Conservation (phyloP, 805 yeast genomes). For the Candida maesae region DNA sequence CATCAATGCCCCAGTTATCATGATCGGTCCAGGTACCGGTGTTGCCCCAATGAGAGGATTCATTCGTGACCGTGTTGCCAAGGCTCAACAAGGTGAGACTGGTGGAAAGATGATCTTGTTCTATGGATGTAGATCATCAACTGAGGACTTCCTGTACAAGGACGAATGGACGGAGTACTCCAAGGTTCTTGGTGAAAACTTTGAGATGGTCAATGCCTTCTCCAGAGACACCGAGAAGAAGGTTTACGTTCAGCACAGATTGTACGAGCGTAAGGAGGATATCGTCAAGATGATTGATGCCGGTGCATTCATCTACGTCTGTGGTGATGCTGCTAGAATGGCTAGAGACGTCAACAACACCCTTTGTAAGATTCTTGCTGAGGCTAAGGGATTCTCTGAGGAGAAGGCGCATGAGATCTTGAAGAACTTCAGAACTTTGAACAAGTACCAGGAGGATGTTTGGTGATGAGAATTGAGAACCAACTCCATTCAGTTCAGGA, state of each 20-base stretch:
- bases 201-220: slow-evolving; percentile 79
- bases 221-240: slow-evolving; percentile 66
- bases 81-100: slow-evolving; percentile 41
- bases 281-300: slow-evolving; percentile 45
- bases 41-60: slow-evolving; percentile 98
- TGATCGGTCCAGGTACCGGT: slow-evolving; percentile 99
- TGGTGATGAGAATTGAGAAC: slow-evolving; percentile 74
- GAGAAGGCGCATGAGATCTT: slow-evolving; percentile 74
- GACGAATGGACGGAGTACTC: slow-evolving; percentile 86
- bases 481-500: no score
- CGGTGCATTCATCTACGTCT: slow-evolving; percentile 90
- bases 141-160: slow-evolving; percentile 78
- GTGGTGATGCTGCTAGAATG: slow-evolving; percentile 97
- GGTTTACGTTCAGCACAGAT: slow-evolving; percentile 82
- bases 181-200: slow-evolving; percentile 48
- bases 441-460: slow-evolving; percentile 95
- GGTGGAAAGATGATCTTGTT: slow-evolving; percentile 76
- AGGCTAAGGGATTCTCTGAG: slow-evolving; percentile 57
- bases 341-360: slow-evolving; percentile 87
- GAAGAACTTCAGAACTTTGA: slow-evolving; percentile 74
- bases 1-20: slow-evolving; percentile 76
- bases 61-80: slow-evolving; percentile 76
- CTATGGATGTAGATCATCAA: slow-evolving; percentile 80
- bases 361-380: slow-evolving; percentile 56
- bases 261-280: slow-evolving; percentile 47